A percentile compares a stretch with the other conserved stretches of the same genome.
phyloP scores from a whole-genome alignment of 2,329 filamentous ascomycete species.

The Ceratocystis huliohia region DNA sequence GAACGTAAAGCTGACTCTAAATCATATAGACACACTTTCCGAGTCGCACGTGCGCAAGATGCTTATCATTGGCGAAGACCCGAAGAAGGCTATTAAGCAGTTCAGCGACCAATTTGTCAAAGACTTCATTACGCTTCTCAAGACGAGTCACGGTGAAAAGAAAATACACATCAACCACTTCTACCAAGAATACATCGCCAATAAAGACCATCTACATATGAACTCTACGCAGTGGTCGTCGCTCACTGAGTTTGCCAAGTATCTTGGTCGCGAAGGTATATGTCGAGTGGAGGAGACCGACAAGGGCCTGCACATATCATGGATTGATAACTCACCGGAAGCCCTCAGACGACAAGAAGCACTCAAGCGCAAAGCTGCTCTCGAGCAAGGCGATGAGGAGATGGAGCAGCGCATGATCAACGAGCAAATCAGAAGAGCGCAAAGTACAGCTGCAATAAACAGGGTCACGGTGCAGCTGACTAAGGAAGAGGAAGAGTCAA shows the following conservation, averaged over 20 bases:
- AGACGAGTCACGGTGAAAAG: conserved; percentile 83
- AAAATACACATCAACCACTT: conserved; percentile 80
- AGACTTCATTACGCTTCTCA: conserved; percentile 65
- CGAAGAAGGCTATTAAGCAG: conserved; percentile 69
- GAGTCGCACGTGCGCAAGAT: conserved; percentile 87
- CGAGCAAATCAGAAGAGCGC: conserved; percentile 70
- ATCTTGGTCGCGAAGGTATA: conserved; percentile 73
- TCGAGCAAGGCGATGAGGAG: conserved; percentile 85
- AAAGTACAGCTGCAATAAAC: conserved; percentile 42
- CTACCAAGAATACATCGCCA: conserved; percentile 84
- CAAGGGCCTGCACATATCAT: conserved; percentile 74
- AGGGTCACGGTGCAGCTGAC: conserved; percentile 33
- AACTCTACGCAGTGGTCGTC: conserved; percentile 83
- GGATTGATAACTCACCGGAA: conserved; percentile 86
- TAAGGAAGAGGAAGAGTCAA: conserved; percentile 31
- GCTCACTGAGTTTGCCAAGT: conserved; percentile 80
- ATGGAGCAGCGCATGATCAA: conserved; percentile 69
- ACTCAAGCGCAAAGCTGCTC: conserved; percentile 66
- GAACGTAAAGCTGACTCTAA: background rate
- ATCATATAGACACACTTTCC: conserved; percentile 69
- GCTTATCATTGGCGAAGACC: conserved; percentile 73
- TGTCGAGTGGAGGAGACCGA: conserved; percentile 80
- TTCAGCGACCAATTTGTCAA: conserved; percentile 70
- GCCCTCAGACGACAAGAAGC: conserved; percentile 70
- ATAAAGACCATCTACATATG: conserved; percentile 85